Conservation (phyloP, 148 eudicot genomes). For the Polygonum maritimum region DNA sequence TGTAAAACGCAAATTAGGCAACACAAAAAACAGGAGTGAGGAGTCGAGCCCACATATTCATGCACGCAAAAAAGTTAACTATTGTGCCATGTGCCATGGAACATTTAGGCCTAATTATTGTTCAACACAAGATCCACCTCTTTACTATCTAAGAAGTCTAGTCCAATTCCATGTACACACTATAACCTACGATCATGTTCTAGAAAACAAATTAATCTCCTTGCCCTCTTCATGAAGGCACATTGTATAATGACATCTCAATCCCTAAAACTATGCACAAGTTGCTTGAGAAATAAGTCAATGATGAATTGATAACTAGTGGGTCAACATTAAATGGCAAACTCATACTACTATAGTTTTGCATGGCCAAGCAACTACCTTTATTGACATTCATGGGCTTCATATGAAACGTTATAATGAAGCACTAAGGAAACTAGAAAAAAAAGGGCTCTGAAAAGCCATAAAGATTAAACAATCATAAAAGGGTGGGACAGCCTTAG, state of each 20-base stretch:
- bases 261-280: not conserved
- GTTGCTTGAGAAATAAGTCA: not conserved
- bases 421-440: not conserved
- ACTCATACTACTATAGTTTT: not conserved
- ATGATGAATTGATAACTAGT: not conserved
- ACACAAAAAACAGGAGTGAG: no score
- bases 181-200: not conserved
- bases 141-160: not conserved
- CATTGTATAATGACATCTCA: not conserved
- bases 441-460: not conserved
- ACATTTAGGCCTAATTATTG: not conserved
- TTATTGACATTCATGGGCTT: constrained; percentile 2
- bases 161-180: not conserved
- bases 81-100: no score
- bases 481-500: not conserved
- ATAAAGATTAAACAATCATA: not conserved
- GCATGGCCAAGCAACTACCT: not conserved
- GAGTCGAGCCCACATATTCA: no score
- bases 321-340: not conserved
- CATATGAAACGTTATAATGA: not conserved
- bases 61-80: no score
- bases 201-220: not conserved
- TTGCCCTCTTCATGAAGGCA: not conserved
- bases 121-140: not conserved
- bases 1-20: no score